phyloP scores from a whole-genome alignment of 2,329 filamentous ascomycete genomes.

The Colletotrichum truncatum region DNA sequence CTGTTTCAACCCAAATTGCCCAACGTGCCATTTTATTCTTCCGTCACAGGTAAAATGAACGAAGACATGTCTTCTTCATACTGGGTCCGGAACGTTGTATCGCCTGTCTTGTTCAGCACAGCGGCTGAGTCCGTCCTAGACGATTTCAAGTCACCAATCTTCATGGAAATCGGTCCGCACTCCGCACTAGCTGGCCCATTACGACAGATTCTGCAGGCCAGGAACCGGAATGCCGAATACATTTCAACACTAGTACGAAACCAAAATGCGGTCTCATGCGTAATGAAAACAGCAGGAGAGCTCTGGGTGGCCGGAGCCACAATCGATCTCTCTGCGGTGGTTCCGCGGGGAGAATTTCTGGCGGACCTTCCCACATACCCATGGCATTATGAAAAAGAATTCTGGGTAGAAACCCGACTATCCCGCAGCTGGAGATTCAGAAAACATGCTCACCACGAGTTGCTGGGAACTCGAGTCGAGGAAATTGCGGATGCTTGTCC shows the following conservation, averaged over 20 bases:
- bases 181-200: conserved; percentile 58
- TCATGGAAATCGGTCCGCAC: conserved; percentile 60
- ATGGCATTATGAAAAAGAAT: conserved; percentile 18
- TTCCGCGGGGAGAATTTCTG: conserved; percentile 2
- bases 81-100: conserved; percentile 54
- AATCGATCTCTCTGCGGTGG: conserved; percentile 12
- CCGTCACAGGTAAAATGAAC: conserved; percentile 11
- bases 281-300: conserved; percentile 25
- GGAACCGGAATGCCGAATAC: background rate
- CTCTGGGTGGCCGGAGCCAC: conserved; percentile 5
- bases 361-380: conserved; percentile 15
- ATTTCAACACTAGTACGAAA: conserved; percentile 6
- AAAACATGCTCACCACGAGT: conserved; percentile 12
- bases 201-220: conserved; percentile 57
- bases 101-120: conserved; percentile 52
- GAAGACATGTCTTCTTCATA: conserved; percentile 43
- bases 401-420: conserved; percentile 13
- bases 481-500: conserved; percentile 18
- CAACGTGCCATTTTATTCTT: conserved; percentile 21
- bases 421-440: conserved; percentile 16
- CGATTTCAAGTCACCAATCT: conserved; percentile 35
- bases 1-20: background rate
- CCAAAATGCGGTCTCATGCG: background rate
- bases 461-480: conserved; percentile 16
- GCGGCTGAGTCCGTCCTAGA: conserved; percentile 33